phyloP scores from a whole-genome alignment of 768 basidiomycete species.

The Inosperma sp. region DNA sequence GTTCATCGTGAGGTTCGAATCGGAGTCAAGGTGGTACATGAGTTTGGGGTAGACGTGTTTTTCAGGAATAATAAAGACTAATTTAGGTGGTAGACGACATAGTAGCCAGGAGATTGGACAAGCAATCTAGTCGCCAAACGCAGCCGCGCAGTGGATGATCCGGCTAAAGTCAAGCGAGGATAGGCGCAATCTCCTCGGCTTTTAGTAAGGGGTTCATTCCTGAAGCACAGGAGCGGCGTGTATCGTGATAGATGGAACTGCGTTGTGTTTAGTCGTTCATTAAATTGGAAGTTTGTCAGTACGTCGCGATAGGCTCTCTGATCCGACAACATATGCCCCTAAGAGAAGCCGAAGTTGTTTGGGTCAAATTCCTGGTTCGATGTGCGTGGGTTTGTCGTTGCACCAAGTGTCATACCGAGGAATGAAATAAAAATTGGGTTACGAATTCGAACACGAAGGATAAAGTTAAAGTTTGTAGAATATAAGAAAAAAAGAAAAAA shows the following conservation, averaged over 20 bases:
- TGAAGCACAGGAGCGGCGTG: not conserved
- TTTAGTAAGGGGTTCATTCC: too few relatives aligned
- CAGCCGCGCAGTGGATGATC: not conserved
- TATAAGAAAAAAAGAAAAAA: not conserved
- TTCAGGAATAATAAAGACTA: conserved; percentile 8
- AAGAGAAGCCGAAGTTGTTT: conserved; percentile 14
- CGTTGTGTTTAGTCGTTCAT: too few relatives aligned
- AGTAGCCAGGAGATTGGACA: not conserved
- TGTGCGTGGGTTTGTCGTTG: too few relatives aligned
- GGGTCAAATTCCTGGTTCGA: too few relatives aligned
- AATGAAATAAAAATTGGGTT: not conserved
- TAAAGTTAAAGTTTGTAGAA: too few relatives aligned
- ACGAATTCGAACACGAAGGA: too few relatives aligned
- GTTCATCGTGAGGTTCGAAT: not conserved
- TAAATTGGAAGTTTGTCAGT: too few relatives aligned
- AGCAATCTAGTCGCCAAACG: conserved; percentile 3
- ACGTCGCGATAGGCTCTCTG: too few relatives aligned
- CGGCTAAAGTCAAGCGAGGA: not conserved
- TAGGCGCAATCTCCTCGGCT: conserved; percentile 3
- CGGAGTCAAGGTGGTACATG: not conserved
- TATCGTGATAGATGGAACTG: not conserved
- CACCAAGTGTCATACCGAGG: not conserved
- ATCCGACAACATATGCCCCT: conserved; percentile 18
- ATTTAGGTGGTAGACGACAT: conserved; percentile 5
- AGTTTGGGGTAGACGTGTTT: too few relatives aligned